Percentiles rank a stretch among this genome's conserved stretches.
phyloP scores from a whole-genome alignment of 768 basidiomycete species.

The Boletus reticulatus region DNA sequence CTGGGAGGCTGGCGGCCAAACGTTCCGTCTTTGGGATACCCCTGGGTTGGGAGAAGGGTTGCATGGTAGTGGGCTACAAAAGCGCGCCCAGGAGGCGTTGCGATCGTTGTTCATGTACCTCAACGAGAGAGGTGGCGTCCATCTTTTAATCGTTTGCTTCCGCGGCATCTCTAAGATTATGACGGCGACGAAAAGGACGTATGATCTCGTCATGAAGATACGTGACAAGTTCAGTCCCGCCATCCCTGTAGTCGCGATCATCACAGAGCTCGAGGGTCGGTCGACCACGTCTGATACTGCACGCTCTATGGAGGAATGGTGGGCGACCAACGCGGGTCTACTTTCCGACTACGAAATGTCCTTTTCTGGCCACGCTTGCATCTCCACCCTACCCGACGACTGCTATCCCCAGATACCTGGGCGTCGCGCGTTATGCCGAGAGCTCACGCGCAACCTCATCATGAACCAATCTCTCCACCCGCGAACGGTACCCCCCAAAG shows the following conservation, averaged over 20 bases:
- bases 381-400: slow-evolving; percentile 31
- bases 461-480: slow-evolving; percentile 12
- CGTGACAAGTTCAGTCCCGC: slow-evolving; percentile 13
- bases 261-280: slow-evolving; percentile 31
- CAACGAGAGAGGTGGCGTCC: slow-evolving; percentile 19
- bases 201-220: slow-evolving; percentile 15
- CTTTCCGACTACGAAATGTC: slow-evolving; percentile 30
- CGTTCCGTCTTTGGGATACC: slow-evolving; percentile 30
- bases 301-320: slow-evolving; percentile 38
- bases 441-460: slow-evolving; percentile 20
- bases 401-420: slow-evolving; percentile 21
- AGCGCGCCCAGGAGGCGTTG: slow-evolving; percentile 18
- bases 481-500: slow-evolving; percentile 16
- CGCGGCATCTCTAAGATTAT: slow-evolving; percentile 17
- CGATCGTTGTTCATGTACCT: slow-evolving; percentile 22
- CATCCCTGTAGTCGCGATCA: slow-evolving; percentile 26
- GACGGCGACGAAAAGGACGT: slow-evolving; percentile 17
- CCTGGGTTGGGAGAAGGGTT: slow-evolving; percentile 28
- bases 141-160: slow-evolving; percentile 29
- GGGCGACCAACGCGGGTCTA: slow-evolving; percentile 27
- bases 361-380: slow-evolving; percentile 37
- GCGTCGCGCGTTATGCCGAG: slow-evolving; percentile 19
- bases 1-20: slow-evolving; percentile 5
- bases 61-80: slow-evolving; percentile 15
- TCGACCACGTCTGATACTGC: slow-evolving; percentile 7